Evolutionary conservation across 805 yeast genomes (phyloP).

Genomic region (Candida xyloterini): DNA sequence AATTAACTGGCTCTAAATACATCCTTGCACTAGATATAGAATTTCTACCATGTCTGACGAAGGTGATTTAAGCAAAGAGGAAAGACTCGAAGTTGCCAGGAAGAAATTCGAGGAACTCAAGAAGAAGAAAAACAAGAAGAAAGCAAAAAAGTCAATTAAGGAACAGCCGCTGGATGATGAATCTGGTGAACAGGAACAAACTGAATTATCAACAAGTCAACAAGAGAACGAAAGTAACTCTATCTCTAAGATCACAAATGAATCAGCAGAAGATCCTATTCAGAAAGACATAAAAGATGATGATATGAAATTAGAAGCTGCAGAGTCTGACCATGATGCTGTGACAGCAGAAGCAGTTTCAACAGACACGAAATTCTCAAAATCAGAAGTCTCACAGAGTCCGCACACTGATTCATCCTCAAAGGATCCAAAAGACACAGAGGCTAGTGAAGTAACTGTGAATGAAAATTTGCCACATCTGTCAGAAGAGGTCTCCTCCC

Average conservation of each 20-base stretch:
- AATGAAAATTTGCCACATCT: too few species aligned
- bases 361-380: not conserved
- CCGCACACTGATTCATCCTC: not conserved
- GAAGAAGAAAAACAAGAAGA: constrained; percentile 30
- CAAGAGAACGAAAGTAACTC: too few species aligned
- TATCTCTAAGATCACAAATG: not conserved
- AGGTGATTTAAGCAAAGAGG: constrained; percentile 31
- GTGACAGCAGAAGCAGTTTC: too few species aligned
- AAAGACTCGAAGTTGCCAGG: constrained; percentile 35
- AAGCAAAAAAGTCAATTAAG: constrained; percentile 13
- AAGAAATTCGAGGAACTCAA: constrained; percentile 35
- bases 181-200: constrained; percentile 25
- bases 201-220: constrained; percentile 11
- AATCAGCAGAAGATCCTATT: not conserved
- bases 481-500: too few species aligned
- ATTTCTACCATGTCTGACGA: constrained; percentile 18
- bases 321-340: not conserved
- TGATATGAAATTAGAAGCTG: not conserved
- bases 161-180: not conserved
- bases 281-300: not conserved
- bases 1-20: too few species aligned
- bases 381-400: not conserved
- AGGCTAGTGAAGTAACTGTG: not conserved
- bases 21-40: not conserved
- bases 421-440: not conserved